Conservation (phyloP, 2,329 filamentous ascomycete genomes). For the Scytalidium lignicola region DNA sequence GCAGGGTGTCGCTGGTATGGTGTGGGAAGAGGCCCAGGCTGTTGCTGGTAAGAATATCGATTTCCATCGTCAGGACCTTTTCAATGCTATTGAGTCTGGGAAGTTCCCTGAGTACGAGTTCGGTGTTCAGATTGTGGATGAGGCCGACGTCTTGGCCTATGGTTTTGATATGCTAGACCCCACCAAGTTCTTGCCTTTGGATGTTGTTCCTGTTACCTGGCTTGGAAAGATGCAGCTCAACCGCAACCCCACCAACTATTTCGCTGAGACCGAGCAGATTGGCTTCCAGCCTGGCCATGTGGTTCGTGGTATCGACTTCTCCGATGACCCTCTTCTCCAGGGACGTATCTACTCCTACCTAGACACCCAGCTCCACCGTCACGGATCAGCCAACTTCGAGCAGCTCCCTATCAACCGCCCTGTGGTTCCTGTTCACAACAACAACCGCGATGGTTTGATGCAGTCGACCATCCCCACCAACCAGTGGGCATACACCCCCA, state of each 20-base stretch:
- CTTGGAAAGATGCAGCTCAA: constrained; percentile 45
- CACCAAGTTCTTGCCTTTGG: constrained; percentile 7
- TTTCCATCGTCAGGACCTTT: constrained; percentile 1
- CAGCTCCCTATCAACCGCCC: constrained; percentile 46
- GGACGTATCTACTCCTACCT: constrained; percentile 41
- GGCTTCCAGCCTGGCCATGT: constrained; percentile 46
- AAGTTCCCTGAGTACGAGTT: background rate
- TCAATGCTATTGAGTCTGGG: background rate
- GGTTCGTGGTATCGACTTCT: constrained; percentile 43
- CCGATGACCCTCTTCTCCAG: constrained; percentile 42
- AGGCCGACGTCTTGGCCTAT: background rate
- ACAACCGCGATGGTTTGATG: constrained; percentile 47
- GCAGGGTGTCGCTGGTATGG: background rate
- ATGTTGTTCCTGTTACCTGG: constrained; percentile 44
- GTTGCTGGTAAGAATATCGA: background rate
- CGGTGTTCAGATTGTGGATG: background rate
- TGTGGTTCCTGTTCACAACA: constrained; percentile 44
- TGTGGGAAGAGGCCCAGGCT: background rate
- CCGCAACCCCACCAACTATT: constrained; percentile 50
- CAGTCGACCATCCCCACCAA: constrained; percentile 50
- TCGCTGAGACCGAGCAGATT: constrained; percentile 62
- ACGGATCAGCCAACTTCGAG: constrained; percentile 44
- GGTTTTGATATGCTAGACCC: background rate
- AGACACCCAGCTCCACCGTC: constrained; percentile 43
- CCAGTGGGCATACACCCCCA: constrained; percentile 43